Conservation (phyloP, 129 eudicot species). For the Arctium lappa region DNA sequence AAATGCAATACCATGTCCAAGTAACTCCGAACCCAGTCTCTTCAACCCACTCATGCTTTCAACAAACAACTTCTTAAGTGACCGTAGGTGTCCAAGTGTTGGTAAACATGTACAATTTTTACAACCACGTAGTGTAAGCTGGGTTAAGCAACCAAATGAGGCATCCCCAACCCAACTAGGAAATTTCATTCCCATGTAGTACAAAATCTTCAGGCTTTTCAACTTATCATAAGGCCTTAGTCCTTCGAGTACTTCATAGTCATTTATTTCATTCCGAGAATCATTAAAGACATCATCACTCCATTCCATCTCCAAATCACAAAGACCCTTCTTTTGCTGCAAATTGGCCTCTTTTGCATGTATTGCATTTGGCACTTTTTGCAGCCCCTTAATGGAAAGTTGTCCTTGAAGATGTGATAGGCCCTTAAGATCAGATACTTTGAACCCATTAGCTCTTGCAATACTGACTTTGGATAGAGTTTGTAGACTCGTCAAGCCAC, state of each 20-base stretch:
- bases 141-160: slow-evolving; percentile 27
- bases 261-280: slow-evolving; percentile 11
- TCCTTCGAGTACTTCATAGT: slow-evolving; percentile 29
- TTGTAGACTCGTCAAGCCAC: slow-evolving; percentile 29
- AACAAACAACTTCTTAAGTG: slow-evolving; percentile 31
- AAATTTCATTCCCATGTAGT: slow-evolving; percentile 35
- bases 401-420: slow-evolving; percentile 22
- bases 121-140: slow-evolving; percentile 30
- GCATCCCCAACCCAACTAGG: slow-evolving; percentile 56
- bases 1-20: slow-evolving; percentile 29
- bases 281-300: slow-evolving; percentile 7
- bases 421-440: slow-evolving; percentile 22
- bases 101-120: slow-evolving; percentile 37
- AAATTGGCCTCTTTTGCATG: slow-evolving; percentile 40
- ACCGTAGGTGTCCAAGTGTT: slow-evolving; percentile 41
- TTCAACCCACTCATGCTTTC: slow-evolving; percentile 31
- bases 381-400: slow-evolving; percentile 31
- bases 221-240: slow-evolving; percentile 38
- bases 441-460: slow-evolving; percentile 16
- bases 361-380: slow-evolving; percentile 22
- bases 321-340: slow-evolving; percentile 20
- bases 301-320: slow-evolving; percentile 36
- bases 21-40: slow-evolving; percentile 33
- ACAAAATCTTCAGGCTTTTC: slow-evolving; percentile 18
- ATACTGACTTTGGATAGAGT: slow-evolving; percentile 29